phyloP scores from a whole-genome alignment of 2,329 filamentous ascomycete genomes.

The Herpotrichia juniperi region DNA sequence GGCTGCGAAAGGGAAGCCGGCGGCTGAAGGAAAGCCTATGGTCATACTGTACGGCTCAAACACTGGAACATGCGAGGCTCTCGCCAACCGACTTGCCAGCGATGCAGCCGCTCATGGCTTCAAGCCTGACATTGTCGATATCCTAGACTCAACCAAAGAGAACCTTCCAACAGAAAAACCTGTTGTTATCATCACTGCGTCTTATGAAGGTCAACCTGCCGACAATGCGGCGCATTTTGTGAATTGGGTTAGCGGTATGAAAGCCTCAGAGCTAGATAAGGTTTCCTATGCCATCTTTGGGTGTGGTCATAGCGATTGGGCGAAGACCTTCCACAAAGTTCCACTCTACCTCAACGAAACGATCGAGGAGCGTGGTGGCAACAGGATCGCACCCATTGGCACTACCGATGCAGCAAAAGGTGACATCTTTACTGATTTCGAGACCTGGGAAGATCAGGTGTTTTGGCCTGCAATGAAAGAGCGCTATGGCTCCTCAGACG shows the following conservation, averaged over 20 bases:
- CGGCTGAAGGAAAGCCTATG: slow-evolving; percentile 36
- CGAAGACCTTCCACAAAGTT: slow-evolving; percentile 48
- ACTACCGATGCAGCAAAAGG: slow-evolving; percentile 44
- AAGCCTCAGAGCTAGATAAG: slow-evolving; percentile 35
- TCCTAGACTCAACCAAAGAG: slow-evolving; percentile 42
- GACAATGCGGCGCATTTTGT: slow-evolving; percentile 52
- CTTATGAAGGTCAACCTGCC: slow-evolving; percentile 51
- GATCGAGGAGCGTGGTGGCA: slow-evolving; percentile 38
- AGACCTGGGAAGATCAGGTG: slow-evolving; percentile 47
- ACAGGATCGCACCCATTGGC: slow-evolving; percentile 38
- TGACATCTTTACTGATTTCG: slow-evolving; percentile 50
- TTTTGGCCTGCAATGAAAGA: slow-evolving; percentile 45
- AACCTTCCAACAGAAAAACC: slow-evolving; percentile 44
- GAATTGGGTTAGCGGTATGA: slow-evolving; percentile 43
- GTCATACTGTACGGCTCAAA: slow-evolving; percentile 49
- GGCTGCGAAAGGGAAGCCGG: slow-evolving; percentile 13
- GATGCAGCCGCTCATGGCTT: slow-evolving; percentile 46
- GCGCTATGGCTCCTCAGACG: slow-evolving; percentile 35
- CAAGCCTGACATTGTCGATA: slow-evolving; percentile 39
- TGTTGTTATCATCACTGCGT: slow-evolving; percentile 47
- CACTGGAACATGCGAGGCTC: slow-evolving; percentile 49
- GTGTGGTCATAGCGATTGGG: slow-evolving; percentile 51
- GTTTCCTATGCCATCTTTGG: slow-evolving; percentile 50
- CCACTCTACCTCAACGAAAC: slow-evolving; percentile 44
- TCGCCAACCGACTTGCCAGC: slow-evolving; percentile 46